Conservation (phyloP, 2,329 filamentous ascomycete species). For the Zasmidium citrigriseum region DNA sequence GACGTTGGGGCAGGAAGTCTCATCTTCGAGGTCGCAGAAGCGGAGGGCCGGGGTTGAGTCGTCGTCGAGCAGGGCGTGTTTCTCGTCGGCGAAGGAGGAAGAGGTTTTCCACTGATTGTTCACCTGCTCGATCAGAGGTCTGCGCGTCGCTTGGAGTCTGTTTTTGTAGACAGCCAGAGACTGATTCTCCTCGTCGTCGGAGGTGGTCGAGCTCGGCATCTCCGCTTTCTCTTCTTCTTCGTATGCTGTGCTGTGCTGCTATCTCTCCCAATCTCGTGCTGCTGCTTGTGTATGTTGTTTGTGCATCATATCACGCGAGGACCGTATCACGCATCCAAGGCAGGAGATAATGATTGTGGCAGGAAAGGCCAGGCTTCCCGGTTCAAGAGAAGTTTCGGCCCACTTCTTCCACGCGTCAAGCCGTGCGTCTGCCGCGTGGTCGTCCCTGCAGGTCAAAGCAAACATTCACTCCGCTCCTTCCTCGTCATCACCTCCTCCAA, state of each 20-base stretch:
- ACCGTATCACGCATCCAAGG: too few relatives aligned
- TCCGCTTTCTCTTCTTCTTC: too few relatives aligned
- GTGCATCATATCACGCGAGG: too few relatives aligned
- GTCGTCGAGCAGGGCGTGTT: background rate
- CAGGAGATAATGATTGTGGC: background rate
- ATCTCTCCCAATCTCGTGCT: too few relatives aligned
- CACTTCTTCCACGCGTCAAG: too few relatives aligned
- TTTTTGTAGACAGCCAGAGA: constrained; percentile 4
- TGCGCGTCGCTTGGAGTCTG: constrained; percentile 1
- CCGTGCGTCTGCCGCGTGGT: background rate
- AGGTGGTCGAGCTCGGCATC: background rate
- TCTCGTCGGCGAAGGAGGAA: constrained; percentile 6
- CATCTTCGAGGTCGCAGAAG: constrained; percentile 38
- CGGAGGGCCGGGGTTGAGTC: constrained; percentile 21
- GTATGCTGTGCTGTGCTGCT: too few relatives aligned
- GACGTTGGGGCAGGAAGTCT: constrained; percentile 30
- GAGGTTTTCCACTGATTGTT: constrained; percentile 27
- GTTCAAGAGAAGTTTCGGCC: background rate
- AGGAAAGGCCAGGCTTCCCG: background rate
- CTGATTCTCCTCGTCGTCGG: background rate
- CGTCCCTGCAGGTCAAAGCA: too few relatives aligned
- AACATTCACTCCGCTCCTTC: background rate
- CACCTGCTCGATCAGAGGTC: constrained; percentile 30
- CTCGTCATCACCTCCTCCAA: too few relatives aligned
- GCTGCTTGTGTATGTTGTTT: too few relatives aligned